Conservation (phyloP, 441 rosid species). For the Eutrema salsugineum region DNA sequence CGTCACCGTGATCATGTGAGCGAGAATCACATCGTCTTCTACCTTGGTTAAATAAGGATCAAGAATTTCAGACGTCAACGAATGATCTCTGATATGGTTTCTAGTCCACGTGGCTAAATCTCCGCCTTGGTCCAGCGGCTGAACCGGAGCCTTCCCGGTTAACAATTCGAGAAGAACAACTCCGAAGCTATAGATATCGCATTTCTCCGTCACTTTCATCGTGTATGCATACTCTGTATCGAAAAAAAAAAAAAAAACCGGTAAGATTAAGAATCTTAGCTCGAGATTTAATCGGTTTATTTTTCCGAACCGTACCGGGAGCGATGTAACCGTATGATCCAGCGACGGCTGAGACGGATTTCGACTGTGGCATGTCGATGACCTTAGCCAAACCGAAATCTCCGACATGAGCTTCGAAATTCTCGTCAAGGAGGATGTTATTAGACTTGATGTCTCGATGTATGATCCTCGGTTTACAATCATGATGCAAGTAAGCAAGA, state of each 20-base stretch:
- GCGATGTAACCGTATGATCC: conserved; percentile 99
- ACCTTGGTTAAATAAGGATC: conserved; percentile 63
- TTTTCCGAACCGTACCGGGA: conserved; percentile 59
- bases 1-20: conserved; percentile 75
- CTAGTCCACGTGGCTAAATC: conserved; percentile 78
- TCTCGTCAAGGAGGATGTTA: conserved; percentile 83
- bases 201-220: conserved; percentile 95
- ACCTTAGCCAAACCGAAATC: conserved; percentile 98
- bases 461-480: conserved; percentile 88
- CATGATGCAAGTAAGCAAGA: conserved; percentile 92
- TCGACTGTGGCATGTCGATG: conserved; percentile 94
- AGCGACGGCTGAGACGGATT: conserved; percentile 93
- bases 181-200: conserved; percentile 94
- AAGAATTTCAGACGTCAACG: conserved; percentile 52
- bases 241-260: background rate
- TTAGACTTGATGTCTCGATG: conserved; percentile 96
- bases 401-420: conserved; percentile 94
- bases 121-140: conserved; percentile 82
- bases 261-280: background rate
- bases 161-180: conserved; percentile 86
- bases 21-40: conserved; percentile 48
- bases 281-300: no score
- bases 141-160: conserved; percentile 87
- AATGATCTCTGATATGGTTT: conserved; percentile 56
- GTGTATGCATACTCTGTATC: conserved; percentile 89